phyloP scores from a whole-genome alignment of 169 alveolate genomes.

The Cryptosporidium viatorum region DNA sequence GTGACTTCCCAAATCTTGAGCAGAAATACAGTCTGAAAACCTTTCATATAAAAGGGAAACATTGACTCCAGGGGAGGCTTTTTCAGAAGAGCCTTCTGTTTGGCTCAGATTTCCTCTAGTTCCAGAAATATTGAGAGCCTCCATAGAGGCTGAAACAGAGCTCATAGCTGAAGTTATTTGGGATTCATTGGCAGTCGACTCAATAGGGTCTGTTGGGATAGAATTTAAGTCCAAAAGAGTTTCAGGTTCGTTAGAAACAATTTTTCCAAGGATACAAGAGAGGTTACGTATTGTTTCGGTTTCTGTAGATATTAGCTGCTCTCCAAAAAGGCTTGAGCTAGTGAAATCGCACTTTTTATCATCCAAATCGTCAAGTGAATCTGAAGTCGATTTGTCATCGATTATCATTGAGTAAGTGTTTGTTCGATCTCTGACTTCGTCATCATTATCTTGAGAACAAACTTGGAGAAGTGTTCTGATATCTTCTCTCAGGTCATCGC shows the following conservation, averaged over 20 bases:
- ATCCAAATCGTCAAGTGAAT: slow-evolving; percentile 18
- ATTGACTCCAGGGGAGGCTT: slow-evolving; percentile 1
- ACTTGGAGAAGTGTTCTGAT: slow-evolving; percentile 79
- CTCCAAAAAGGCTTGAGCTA: slow-evolving; percentile 62
- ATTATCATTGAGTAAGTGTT: slow-evolving; percentile 77
- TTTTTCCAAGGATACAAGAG: slow-evolving; percentile 30
- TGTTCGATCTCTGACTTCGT: slow-evolving; percentile 84
- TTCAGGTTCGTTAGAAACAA: slow-evolving; percentile 58
- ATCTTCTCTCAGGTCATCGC: slow-evolving; percentile 80
- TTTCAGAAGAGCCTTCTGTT: slow-evolving; percentile 17
- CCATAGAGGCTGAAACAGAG: slow-evolving; percentile 35
- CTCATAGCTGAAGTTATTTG: neutral
- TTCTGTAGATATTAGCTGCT: slow-evolving; percentile 4
- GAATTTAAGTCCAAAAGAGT: slow-evolving; percentile 25
- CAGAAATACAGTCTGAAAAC: slow-evolving; percentile 39
- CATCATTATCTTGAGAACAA: slow-evolving; percentile 82
- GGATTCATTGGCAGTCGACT: neutral
- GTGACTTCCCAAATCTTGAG: slow-evolving; percentile 40
- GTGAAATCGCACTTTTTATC: neutral
- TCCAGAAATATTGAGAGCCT: neutral
- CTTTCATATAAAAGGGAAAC: slow-evolving; percentile 15
- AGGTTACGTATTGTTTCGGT: neutral
- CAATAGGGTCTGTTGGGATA: slow-evolving; percentile 1
- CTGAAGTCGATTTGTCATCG: slow-evolving; percentile 47
- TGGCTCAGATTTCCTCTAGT: neutral